A percentile compares a stretch with the other conserved stretches of the same genome.
phyloP scores from a whole-genome alignment of 768 basidiomycete genomes.

The Tubosaeta brunneosetosa region DNA sequence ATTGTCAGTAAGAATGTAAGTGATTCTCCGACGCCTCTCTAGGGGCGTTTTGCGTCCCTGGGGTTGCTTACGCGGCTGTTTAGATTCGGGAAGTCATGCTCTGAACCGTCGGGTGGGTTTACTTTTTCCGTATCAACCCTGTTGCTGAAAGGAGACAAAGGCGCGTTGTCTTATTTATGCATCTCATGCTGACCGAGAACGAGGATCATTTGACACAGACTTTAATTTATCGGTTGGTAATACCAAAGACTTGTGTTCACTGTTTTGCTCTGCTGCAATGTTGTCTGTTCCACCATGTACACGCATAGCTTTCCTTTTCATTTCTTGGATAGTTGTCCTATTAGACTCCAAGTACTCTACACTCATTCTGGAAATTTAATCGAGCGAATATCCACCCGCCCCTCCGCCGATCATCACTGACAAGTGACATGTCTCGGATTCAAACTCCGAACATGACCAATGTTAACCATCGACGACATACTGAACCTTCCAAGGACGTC shows the following conservation, averaged over 20 bases:
- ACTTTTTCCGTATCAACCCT: neutral
- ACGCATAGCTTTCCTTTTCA: neutral
- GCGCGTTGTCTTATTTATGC: neutral
- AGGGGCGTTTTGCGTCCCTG: neutral
- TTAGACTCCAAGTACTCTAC: neutral
- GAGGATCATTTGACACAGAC: neutral
- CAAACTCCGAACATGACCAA: neutral
- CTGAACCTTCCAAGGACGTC: conserved; percentile 50
- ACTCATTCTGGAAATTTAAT: too few relatives aligned
- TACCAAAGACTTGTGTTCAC: neutral
- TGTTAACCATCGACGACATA: conserved; percentile 29
- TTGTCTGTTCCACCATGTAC: neutral
- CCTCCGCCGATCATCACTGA: too few relatives aligned
- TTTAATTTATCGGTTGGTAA: neutral
- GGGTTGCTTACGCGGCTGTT: neutral
- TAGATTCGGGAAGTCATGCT: conserved; percentile 54
- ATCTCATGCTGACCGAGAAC: neutral
- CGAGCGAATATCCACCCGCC: too few relatives aligned
- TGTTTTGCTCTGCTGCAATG: neutral
- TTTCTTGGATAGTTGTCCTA: neutral
- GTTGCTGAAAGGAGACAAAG: neutral
- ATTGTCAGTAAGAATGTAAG: conserved; percentile 70
- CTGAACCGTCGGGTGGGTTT: conserved; percentile 22
- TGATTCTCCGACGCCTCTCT: conserved; percentile 19
- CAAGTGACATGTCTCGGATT: neutral